Conservation (phyloP, 345 rosid species). For the Lepidium sativum region DNA sequence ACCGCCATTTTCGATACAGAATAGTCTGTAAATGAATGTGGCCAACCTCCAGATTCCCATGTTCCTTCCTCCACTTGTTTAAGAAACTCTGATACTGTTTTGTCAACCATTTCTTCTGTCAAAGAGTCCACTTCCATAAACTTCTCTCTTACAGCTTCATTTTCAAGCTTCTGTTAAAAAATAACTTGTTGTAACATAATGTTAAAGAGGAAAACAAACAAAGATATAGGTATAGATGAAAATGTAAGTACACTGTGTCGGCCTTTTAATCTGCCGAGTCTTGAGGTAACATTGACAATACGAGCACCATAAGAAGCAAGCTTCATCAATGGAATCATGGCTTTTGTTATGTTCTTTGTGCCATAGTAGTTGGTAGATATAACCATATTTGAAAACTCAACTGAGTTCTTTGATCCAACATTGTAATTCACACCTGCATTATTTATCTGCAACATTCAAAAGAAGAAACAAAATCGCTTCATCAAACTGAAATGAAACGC, state of each 20-base stretch:
- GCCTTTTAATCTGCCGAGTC: conserved; percentile 74
- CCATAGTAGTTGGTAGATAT: conserved; percentile 74
- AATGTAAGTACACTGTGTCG: conserved; percentile 56
- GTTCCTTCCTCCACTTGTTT: conserved; percentile 68
- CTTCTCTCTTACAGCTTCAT: conserved; percentile 45
- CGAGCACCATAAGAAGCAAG: conserved; percentile 66
- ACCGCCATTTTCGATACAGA: conserved; percentile 87
- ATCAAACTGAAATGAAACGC: not conserved
- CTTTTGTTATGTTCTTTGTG: conserved; percentile 62
- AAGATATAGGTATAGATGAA: not conserved
- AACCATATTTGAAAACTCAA: conserved; percentile 55
- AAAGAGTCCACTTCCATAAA: conserved; percentile 47
- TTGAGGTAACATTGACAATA: conserved; percentile 79
- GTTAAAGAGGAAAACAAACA: not conserved
- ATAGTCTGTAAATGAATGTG: conserved; percentile 70
- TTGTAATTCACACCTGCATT: conserved; percentile 94
- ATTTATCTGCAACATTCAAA: conserved; percentile 47
- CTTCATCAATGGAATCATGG: conserved; percentile 84
- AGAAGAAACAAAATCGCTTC: not conserved
- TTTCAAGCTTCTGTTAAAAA: conserved; percentile 80
- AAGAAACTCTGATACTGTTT: conserved; percentile 49
- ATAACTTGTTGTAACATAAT: too few species aligned
- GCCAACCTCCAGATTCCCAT: conserved; percentile 92
- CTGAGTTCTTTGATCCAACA: conserved; percentile 64
- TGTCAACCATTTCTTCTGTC: conserved; percentile 61